Evolutionary conservation across 2,329 filamentous ascomycete species (phyloP).

Genomic region (Diplodia seriata): DNA sequence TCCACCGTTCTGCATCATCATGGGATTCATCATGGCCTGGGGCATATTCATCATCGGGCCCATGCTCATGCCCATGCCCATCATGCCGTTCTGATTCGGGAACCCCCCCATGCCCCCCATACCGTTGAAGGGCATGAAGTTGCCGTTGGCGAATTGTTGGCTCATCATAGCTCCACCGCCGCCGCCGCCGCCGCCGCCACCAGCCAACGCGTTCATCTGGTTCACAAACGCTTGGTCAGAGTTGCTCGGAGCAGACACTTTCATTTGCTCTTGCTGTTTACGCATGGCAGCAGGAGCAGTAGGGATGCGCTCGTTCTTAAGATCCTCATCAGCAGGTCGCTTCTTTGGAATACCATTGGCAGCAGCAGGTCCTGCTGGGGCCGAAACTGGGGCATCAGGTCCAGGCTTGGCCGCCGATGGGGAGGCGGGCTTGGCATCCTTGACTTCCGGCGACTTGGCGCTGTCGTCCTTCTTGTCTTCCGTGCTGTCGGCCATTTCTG

Average conservation of each 20-base stretch:
- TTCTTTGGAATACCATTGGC: slow-evolving; percentile 67
- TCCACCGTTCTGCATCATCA: slow-evolving; percentile 43
- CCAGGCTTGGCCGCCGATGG: slow-evolving; percentile 13
- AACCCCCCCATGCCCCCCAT: slow-evolving; percentile 56
- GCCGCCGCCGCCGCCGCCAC: slow-evolving; percentile 1
- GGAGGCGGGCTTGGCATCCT: slow-evolving; percentile 29
- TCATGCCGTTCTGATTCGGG: slow-evolving; percentile 53
- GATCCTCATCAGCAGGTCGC: slow-evolving; percentile 77
- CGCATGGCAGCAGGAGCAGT: slow-evolving; percentile 56
- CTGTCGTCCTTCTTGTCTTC: slow-evolving; percentile 12
- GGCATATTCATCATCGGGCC: slow-evolving; percentile 54
- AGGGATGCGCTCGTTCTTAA: slow-evolving; percentile 53
- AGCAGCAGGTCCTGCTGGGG: slow-evolving; percentile 32
- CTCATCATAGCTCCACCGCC: slow-evolving; percentile 37
- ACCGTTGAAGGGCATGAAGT: slow-evolving; percentile 35
- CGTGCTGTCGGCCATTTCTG: slow-evolving; percentile 37
- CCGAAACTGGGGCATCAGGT: slow-evolving; percentile 30
- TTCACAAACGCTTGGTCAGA: slow-evolving; percentile 52
- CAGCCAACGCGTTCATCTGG: slow-evolving; percentile 53
- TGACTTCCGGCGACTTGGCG: slow-evolving; percentile 20
- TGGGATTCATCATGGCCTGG: slow-evolving; percentile 51
- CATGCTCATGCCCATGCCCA: slow-evolving; percentile 52
- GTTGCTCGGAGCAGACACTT: slow-evolving; percentile 39
- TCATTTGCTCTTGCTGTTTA: slow-evolving; percentile 43
- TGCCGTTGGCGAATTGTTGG: slow-evolving; percentile 27